Conservation (phyloP, 106 monocot species). For the Dendrobium chrysotoxum region DNA sequence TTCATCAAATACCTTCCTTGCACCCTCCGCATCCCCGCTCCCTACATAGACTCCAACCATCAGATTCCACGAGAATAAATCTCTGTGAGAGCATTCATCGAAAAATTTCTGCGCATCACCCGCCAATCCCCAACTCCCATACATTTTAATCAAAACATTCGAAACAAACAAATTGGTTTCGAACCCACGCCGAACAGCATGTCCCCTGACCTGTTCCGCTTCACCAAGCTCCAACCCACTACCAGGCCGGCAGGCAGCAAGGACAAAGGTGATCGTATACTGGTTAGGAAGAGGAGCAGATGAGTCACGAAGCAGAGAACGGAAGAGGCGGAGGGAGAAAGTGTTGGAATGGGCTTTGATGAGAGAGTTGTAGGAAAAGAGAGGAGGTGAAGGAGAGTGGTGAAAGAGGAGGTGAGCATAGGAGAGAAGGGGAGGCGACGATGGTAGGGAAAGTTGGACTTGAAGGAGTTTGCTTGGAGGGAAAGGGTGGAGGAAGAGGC, state of each 20-base stretch:
- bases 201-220: slow-evolving; percentile 30
- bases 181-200: slow-evolving; percentile 25
- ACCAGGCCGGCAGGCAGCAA: slow-evolving; percentile 10
- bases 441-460: slow-evolving; percentile 30
- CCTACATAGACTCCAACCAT: slow-evolving; percentile 26
- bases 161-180: slow-evolving; percentile 29
- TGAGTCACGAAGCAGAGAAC: slow-evolving; percentile 19
- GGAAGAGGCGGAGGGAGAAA: slow-evolving; percentile 29
- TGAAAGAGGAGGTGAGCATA: slow-evolving; percentile 30
- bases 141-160: slow-evolving; percentile 37
- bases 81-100: slow-evolving; percentile 15
- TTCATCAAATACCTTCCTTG: slow-evolving; percentile 32
- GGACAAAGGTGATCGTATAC: slow-evolving; percentile 40
- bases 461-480: slow-evolving; percentile 25
- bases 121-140: slow-evolving; percentile 20
- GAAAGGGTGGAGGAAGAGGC: slow-evolving; percentile 39
- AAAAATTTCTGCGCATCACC: slow-evolving; percentile 33
- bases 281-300: slow-evolving; percentile 27
- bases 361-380: slow-evolving; percentile 51
- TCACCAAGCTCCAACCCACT: slow-evolving; percentile 10
- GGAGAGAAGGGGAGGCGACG: slow-evolving; percentile 9
- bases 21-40: slow-evolving; percentile 13
- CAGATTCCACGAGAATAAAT: slow-evolving; percentile 46
- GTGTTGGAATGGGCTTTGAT: slow-evolving; percentile 21
- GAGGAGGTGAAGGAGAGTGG: slow-evolving; percentile 20